Evolutionary conservation across 306 rosid genomes (phyloP), one percentile per base, ranked within the genome.

Genomic region (Gastrolobium bilobum): DNA sequence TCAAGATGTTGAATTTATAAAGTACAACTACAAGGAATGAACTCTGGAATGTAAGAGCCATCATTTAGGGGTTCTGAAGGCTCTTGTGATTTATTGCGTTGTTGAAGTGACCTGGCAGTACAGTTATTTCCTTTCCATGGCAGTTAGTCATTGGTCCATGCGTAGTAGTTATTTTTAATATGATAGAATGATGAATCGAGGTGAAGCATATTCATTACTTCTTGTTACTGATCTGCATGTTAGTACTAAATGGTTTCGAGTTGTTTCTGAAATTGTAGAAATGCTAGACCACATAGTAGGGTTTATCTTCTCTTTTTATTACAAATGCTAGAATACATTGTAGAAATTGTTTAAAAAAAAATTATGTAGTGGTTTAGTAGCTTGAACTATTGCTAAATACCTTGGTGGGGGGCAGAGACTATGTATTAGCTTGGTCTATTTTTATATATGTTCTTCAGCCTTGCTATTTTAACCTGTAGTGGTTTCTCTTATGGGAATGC

Each of bases 51-150:
- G n/a, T 34, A 31, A 33, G 44, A 63, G 20, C 39, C 9, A 11
- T 50, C 31, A 64, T 76, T 64, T 63, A 38, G 80, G 71, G 53
- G 64, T 64, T 63, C 33, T 2, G 15, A 64, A 37, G 71, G 48
- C 51, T 14, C 80, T 62, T 63, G 10, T 63, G 62, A 26, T 29
- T 37, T 26, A 52, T 63, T 76, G 33, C 50, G 73, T 42, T 50
- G 53, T 63, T 64, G 63, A 80, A 62, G 73, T 79, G 73, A 44
- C 50, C 26, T 44, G 54, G 50, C 52, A 80, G 33, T 47, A 40
- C 0, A 68, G 58, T 73, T 48, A 52, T 42, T 52, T 52, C 58
- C 69, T 33, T 71, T 80, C 52, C 7, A 54, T 37, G 29, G 79
- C 58, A 73, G 39, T 65, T 14, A 31, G 68, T 43, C 15, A 29